Evolutionary conservation across 768 basidiomycete species (phyloP), one percentile per base, ranked within the genome.

Genomic region (Trametes cinnabarina): DNA sequence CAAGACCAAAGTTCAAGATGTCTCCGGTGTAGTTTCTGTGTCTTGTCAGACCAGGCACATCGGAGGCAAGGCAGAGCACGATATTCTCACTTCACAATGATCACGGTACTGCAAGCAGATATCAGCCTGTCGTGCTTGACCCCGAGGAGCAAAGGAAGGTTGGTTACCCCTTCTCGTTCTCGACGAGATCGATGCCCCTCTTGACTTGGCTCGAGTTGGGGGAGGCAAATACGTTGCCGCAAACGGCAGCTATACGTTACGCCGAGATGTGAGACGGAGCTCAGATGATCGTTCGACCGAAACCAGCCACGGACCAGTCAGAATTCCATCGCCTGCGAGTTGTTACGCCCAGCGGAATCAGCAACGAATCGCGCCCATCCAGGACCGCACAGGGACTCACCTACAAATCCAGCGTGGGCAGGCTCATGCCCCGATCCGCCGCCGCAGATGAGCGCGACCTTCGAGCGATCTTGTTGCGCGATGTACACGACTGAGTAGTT

Each of bases 341-440:
- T 12, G 30, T 7, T 6, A 32, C 30, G n/a, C n/a, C n/a, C n/a
- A n/a, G n/a, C n/a, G 30, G 22, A 20, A 35, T 19, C 41, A 61
- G 30, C 41, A 39, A 51, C 8, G 14, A 44, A 32, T 32, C 30
- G 35, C 19, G 26, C 12, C 3, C 2, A 52, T 35, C 17, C 17
- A 9, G 30, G 25, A 23, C 22, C 22, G 54, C 23, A 55, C 37
- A 9, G 9, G 1, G 14, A 69, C 79, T 62, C 61, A 87, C 92
- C 94, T n/a, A 96, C 93, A 65, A 90, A 94, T 2, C 84, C 90
- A 4, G 91, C 83, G 72, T 94, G 93, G 15, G 93, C 83, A 7
- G 95, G 95, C 66, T 97, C 95, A 68, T 97, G 95, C 4, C 95
- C 91, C 23, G 87, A 84, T 30, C 92, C 92, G 5, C 92, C 92